Conservation (phyloP, 1,284 basidiomycete species). For the Vanrija humicola region DNA sequence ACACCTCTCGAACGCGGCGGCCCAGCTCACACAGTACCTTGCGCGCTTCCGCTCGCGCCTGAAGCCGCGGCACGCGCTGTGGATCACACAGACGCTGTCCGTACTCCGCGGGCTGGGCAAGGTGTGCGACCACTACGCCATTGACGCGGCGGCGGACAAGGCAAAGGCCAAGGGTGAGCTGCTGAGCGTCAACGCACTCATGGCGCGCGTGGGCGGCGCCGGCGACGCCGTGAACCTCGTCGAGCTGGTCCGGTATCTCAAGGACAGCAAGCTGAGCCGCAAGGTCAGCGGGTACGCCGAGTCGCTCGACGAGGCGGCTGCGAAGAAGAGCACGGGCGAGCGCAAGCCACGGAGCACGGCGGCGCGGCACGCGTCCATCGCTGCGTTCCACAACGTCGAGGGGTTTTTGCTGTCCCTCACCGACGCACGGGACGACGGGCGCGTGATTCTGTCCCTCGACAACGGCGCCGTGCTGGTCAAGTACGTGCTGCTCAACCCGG, state of each 20-base stretch:
- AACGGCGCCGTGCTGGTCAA: constrained; percentile 57
- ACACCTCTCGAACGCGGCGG: constrained; percentile 61
- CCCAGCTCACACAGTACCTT: constrained; percentile 78
- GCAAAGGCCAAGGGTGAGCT: constrained; percentile 37
- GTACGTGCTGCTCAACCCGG: constrained; percentile 92
- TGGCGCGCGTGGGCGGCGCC: constrained; percentile 60
- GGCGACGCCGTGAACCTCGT: constrained; percentile 69
- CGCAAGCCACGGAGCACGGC: constrained; percentile 50
- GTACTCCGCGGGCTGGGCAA: constrained; percentile 66
- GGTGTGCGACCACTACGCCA: constrained; percentile 57
- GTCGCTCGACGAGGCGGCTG: constrained; percentile 50
- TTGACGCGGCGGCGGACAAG: constrained; percentile 26
- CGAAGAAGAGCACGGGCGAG: constrained; percentile 43
- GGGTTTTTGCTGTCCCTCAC: constrained; percentile 77
- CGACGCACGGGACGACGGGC: constrained; percentile 70
- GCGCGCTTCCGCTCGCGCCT: constrained; percentile 72
- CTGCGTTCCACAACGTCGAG: constrained; percentile 80
- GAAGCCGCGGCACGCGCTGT: constrained; percentile 67
- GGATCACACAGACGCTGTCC: constrained; percentile 72
- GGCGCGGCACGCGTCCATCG: constrained; percentile 53
- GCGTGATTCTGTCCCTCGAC: constrained; percentile 48
- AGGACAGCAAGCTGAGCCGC: constrained; percentile 71
- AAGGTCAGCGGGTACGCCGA: constrained; percentile 76
- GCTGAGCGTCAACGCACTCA: constrained; percentile 55
- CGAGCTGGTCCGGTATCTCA: constrained; percentile 78